A percentile compares a stretch with the other conserved stretches of the same genome.
These are phyloP conservation scores for Zygnema cylindricum DNA, from an alignment of 139 green algal genomes.

Conservation along the genomic window DNA sequence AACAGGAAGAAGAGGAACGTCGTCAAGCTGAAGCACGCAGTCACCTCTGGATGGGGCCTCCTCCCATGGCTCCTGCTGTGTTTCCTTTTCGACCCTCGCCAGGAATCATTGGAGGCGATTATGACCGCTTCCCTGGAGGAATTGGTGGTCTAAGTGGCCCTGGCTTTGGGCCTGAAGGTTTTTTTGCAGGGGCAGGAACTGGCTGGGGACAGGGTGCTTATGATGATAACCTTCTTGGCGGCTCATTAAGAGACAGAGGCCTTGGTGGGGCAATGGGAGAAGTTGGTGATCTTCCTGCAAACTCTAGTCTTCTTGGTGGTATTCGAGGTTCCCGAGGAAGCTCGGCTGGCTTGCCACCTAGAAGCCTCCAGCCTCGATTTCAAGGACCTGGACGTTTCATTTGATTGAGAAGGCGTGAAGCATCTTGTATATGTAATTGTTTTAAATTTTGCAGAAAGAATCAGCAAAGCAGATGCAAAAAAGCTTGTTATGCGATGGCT, in stretches of 20 bases:
- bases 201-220: not conserved
- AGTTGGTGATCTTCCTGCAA: not conserved
- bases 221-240: not conserved
- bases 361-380: too few relatives aligned
- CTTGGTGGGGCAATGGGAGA: not conserved
- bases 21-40: not conserved
- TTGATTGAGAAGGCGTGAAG: too few relatives aligned
- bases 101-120: conserved; percentile 31
- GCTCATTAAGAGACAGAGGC: not conserved
- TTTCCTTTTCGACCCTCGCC: not conserved
- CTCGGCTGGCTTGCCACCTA: too few relatives aligned
- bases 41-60: not conserved
- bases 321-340: too few relatives aligned
- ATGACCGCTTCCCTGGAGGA: conserved; percentile 20
- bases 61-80: not conserved
- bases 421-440: too few relatives aligned
- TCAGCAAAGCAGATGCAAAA: too few relatives aligned
- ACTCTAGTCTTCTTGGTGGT: too few relatives aligned
- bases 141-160: not conserved
- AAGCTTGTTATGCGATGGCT: too few relatives aligned
- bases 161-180: not conserved
- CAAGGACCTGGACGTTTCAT: too few relatives aligned
- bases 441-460: too few relatives aligned
- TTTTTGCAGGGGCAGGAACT: not conserved
- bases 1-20: not conserved